Base-by-base conservation (phyloP, 306 rosid species). In the Parietaria judaica region DNA sequence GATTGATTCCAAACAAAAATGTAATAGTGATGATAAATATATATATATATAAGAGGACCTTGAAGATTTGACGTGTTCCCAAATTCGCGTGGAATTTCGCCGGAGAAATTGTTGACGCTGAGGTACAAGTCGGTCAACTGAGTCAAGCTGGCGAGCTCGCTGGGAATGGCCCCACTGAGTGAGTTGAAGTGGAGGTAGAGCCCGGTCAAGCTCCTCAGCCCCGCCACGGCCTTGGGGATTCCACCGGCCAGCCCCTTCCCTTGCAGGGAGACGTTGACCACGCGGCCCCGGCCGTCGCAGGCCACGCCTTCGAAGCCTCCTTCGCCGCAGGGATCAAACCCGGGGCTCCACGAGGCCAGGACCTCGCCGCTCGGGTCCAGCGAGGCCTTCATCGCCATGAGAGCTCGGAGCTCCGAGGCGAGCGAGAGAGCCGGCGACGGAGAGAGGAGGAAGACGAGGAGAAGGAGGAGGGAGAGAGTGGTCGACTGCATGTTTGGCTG, bases 291-390 rank as follows among this genome's bases (percentile, higher is more conserved):
- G 36, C 74, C 86, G 62, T 77, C 66, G 61, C 86, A 81, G 13
- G 83, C 83, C 71, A 81, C 74, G 44, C 86, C 86, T 58, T 81
- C 86, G 65, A 77, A 81, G 14, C 64, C 75, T 23, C 71, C 76
- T 23, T 0, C 34, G 53, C 57, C 36, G 45, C 86, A 81, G 3
- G 86, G 83, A 11, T 81, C 76, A 1, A 74, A 63, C 50, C 51
- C 44, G 15, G 50, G 47, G 13, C 43, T 51, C 86, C 86, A 81
- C 8, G 86, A 81, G 36, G 69, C 49, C 60, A 81, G 58, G 61
- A 68, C 58, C 55, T 65, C 77, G 70, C 72, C 73, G 4, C 67
- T 39, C 14, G 86, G 86, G 78, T 81, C 86, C 38, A 81, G 67
- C 11, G 86, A 73, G 53, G 74, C 66, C 54, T 81, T 81, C 53